Conservation (phyloP, 108 stramenopile genomes). For the Cyclotella kingstonii region DNA sequence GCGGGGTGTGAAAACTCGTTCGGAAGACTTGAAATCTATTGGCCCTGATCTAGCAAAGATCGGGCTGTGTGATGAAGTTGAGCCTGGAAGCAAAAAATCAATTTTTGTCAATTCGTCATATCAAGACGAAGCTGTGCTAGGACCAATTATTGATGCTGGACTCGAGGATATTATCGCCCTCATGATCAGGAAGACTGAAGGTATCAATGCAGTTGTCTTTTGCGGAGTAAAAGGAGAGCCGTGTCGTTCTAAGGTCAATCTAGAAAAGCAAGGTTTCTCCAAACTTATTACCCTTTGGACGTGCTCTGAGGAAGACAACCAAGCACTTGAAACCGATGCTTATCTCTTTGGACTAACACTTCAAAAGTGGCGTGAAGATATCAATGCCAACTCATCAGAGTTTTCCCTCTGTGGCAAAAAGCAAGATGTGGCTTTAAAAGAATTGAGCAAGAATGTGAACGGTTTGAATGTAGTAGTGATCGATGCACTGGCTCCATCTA, state of each 20-base stretch:
- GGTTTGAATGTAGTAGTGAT: conserved; percentile 40
- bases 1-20: conserved; percentile 60
- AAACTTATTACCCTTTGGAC: conserved; percentile 35
- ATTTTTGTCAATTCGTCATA: conserved; percentile 27
- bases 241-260: conserved; percentile 30
- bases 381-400: conserved; percentile 11
- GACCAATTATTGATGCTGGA: conserved; percentile 35
- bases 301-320: conserved; percentile 23
- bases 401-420: conserved; percentile 35
- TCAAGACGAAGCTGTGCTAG: conserved; percentile 24
- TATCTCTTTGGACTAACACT: conserved; percentile 23
- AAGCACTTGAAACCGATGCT: conserved; percentile 18
- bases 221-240: conserved; percentile 19
- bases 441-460: conserved; percentile 19
- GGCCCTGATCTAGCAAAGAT: conserved; percentile 54
- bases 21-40: conserved; percentile 57
- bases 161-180: conserved; percentile 20
- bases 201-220: conserved; percentile 28
- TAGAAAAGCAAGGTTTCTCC: conserved; percentile 28
- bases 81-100: conserved; percentile 14
- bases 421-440: conserved; percentile 30
- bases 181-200: conserved; percentile 17
- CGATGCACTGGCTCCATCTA: conserved; percentile 34
- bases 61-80: conserved; percentile 29
- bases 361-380: conserved; percentile 33